Evolutionary conservation across 2,329 filamentous ascomycete genomes (phyloP), one percentile per base, ranked within the genome.

Genomic region (Stachybotrys echinatus): DNA sequence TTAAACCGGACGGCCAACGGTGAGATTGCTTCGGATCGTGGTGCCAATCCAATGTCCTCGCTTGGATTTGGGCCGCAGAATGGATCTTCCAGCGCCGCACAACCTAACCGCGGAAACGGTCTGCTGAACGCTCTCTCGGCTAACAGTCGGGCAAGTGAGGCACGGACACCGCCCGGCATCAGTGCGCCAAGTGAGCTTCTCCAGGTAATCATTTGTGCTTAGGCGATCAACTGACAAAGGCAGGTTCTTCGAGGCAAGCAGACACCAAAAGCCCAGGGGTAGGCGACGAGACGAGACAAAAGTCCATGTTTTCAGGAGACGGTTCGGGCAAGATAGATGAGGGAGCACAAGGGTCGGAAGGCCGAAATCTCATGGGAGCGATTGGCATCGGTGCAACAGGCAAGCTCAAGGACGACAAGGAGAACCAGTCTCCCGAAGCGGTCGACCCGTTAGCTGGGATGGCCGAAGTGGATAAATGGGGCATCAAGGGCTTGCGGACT

Each of bases 51-150:
- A 48, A 76, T 83, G 70, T 75, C 76, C 21, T 76, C 73, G 43
- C 58, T 82, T 47, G 76, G 75, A 6, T 83, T 84, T 52, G 74
- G 74, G 39, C 66, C 73, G 20, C 77, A 77, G 55, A 67, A 69
- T 46, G 63, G 68, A 5, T 54, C 70, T 31, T 54, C 64, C 23
- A 60, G 56, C 38, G 55, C 58, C 19, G 60, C 71, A 48, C 72
- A 72, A 50, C 65, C 67, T 39, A 74, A 68, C 50, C 71, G 80
- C 49, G 81, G 77, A 12, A 86, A 86, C 59, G 82, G 82, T 8
- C 69, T 86, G 38, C 66, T 86, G 43, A 85, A 83, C 59, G 83
- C 81, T 4, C 66, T 86, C n/a, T 83, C 81, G 42, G 80, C 80
- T 5, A 84, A 77, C 54, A 76, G 68, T 50, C 72, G 80, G 48